phyloP scores from a whole-genome alignment of 768 basidiomycete species.

The Lanmaoa rubissima region DNA sequence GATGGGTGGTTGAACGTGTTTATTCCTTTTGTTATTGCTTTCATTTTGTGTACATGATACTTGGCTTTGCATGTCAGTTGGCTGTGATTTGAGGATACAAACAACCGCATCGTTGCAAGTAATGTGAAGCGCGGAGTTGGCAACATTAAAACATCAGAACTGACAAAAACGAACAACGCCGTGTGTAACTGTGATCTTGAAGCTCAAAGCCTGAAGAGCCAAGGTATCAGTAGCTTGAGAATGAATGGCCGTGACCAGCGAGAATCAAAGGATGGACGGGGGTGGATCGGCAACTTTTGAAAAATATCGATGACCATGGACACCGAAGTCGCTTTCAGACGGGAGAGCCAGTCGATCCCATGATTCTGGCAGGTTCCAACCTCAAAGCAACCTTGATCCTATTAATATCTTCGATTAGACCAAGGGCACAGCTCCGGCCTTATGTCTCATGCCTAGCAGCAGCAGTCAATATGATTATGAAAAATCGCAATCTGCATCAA shows the following conservation, averaged over 20 bases:
- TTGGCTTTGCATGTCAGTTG: background rate
- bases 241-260: background rate
- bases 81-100: background rate
- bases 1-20: background rate
- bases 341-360: too few relatives aligned
- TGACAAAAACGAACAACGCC: background rate
- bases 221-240: background rate
- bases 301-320: background rate
- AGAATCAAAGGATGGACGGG: background rate
- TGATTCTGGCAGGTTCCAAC: too few relatives aligned
- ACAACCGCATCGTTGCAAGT: too few relatives aligned
- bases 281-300: background rate
- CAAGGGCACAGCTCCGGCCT: background rate
- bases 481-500: background rate
- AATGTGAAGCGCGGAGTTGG: too few relatives aligned
- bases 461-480: background rate
- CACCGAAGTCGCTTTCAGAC: too few relatives aligned
- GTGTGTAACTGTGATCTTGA: background rate
- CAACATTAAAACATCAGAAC: background rate
- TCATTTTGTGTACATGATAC: conserved; percentile 3
- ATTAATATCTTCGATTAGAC: too few relatives aligned
- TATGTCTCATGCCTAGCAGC: background rate
- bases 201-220: too few relatives aligned
- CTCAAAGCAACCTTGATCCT: too few relatives aligned
- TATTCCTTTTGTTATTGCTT: background rate